phyloP scores from a whole-genome alignment of 2,329 filamentous ascomycete species.

The Ceratocystis lukuohia region DNA sequence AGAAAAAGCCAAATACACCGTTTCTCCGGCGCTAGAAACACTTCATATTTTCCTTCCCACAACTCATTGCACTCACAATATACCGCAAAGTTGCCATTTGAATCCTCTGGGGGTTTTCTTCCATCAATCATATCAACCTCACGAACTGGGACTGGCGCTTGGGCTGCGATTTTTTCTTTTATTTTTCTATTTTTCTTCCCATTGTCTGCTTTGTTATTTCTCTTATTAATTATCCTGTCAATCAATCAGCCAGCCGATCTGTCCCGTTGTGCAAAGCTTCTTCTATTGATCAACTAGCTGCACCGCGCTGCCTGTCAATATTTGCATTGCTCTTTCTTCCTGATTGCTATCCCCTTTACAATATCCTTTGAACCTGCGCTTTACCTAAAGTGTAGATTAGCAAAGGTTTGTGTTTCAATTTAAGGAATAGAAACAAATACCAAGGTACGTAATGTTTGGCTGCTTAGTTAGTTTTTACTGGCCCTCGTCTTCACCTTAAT shows the following conservation, averaged over 20 bases:
- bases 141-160: background rate
- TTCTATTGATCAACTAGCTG: background rate
- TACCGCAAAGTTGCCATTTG: background rate
- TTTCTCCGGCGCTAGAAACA: background rate
- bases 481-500: background rate
- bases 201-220: background rate
- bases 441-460: background rate
- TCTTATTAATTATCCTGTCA: background rate
- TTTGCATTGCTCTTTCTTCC: background rate
- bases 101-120: background rate
- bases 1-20: background rate
- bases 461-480: background rate
- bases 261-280: background rate
- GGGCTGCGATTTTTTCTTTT: background rate
- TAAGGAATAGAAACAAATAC: background rate
- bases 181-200: background rate
- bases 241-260: background rate
- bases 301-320: background rate
- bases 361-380: background rate
- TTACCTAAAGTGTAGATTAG: background rate
- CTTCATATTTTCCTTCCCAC: background rate
- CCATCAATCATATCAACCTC: conserved; percentile 1
- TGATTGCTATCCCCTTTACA: background rate
- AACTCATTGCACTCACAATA: background rate
- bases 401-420: background rate